These are phyloP conservation scores for Piper longum DNA, from an alignment of 164 flowering plant species.

Conservation along the genomic window DNA sequence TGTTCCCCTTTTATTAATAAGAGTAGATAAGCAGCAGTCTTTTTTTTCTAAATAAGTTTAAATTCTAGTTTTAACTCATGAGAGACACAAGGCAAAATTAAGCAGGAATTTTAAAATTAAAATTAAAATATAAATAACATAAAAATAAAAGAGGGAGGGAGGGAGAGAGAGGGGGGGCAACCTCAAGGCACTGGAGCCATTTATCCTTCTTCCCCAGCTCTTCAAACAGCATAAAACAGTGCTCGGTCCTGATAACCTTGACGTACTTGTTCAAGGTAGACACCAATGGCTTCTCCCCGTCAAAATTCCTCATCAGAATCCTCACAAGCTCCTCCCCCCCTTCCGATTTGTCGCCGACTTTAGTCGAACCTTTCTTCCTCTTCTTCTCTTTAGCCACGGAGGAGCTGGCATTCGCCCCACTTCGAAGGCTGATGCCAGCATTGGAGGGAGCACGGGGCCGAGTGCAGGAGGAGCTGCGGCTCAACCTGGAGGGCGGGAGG, in stretches of 20 bases:
- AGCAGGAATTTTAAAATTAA: background rate
- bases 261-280: slow-evolving; percentile 60
- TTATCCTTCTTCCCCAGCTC: slow-evolving; percentile 70
- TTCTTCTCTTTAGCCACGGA: slow-evolving; percentile 18
- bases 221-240: slow-evolving; percentile 85
- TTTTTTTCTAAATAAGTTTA: too few relatives aligned
- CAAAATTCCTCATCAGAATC: slow-evolving; percentile 30
- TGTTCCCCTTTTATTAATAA: too few relatives aligned
- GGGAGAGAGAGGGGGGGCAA: slow-evolving; percentile 11
- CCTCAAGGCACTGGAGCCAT: slow-evolving; percentile 98
- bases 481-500: background rate
- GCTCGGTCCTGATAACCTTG: slow-evolving; percentile 56
- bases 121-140: background rate
- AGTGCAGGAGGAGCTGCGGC: background rate
- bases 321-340: slow-evolving; percentile 34
- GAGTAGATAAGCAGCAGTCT: too few relatives aligned
- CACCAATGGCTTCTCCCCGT: slow-evolving; percentile 39
- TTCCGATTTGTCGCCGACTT: slow-evolving; percentile 21
- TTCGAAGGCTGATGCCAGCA: too few relatives aligned
- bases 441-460: background rate
- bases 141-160: background rate
- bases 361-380: slow-evolving; percentile 15
- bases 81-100: too few relatives aligned
- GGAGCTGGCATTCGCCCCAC: slow-evolving; percentile 8
- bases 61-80: too few relatives aligned